Base-by-base conservation (phyloP, 2,329 filamentous ascomycete species). In the Neopestalotiopsis clavispora region DNA sequence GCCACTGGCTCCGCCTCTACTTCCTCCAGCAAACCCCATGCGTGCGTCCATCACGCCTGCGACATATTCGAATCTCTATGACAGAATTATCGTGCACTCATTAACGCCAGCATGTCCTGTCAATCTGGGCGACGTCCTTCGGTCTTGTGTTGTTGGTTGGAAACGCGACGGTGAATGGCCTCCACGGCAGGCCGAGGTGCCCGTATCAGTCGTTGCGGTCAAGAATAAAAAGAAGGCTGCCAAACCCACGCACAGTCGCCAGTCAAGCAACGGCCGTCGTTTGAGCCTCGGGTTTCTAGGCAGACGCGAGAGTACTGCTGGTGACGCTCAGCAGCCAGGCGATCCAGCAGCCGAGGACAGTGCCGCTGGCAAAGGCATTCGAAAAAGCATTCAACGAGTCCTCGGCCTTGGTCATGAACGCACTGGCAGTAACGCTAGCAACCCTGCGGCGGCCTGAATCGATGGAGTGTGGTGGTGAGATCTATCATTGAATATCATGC, bases 91-190 rank as follows among this genome's bases (percentile, higher is more conserved):
- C 57, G 79, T 94, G 0, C 91, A 95, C 75, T 88, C 86, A 49
- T 87, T 96, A 72, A 93, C 94, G 2, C 95, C 95, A 0, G 91
- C 92, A 1, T 93, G 97, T 17, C 95, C 95, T 3, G 92, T 98
- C 76, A 98, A 97, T 74, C 87, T 98, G 0, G 83, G 87, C 38
- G 94, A 97, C 74, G 91, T 98, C 83, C 89, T 93, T 28, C 87
- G 90, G 10, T 90, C 93, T 13, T 92, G 95, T 72, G 94, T 98
- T 0, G 87, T 92, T 34, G 95, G 95, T 58, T 98, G 95, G 95
- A 97, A 97, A 80, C 87, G 93, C 56, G 94, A 96, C 75, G 95
- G 94, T 17, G 94, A 97, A 79, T 98, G 95, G 95, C 95, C 95
- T 4, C 94, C 93, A 1, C 89, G 88, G 73, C 79, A 85, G 0